Base-by-base conservation (phyloP, 306 rosid genomes). In the Pueraria montana region DNA sequence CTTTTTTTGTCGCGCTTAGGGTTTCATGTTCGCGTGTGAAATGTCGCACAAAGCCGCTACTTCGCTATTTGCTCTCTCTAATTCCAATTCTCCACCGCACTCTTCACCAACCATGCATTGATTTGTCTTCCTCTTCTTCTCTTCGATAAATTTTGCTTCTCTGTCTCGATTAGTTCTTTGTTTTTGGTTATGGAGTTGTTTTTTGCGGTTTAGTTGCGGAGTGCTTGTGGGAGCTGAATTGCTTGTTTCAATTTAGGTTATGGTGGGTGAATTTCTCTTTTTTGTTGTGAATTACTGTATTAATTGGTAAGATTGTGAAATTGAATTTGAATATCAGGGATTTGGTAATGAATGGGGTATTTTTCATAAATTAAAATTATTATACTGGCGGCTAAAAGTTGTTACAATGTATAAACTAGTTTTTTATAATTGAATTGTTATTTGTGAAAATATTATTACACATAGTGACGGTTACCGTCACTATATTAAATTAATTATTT, bases 1-100 rank as follows among this genome's bases (percentile, higher is more conserved):
- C 83, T 75, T 79, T 74, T 82, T 45, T 26, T 50, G 82, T 81
- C 27, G 76, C 86, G 85, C 85, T 81, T 92, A 94, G 97, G 98
- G 97, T 94, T 94, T 90, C 89, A 49, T 56, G 4, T 80, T 74
- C 32, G 3, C 32, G 32, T 27, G 53, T 72, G 74, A 16, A 8
- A 81, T 81, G 88, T 67, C 55, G 65, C 84, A 27, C 42, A 6
- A 64, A 23, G 9, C 30, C 23, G 13, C 52, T 65, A 24, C 23
- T 69, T 83, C 52, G 67, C 68, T 52, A 27, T 27, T 71, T 13
- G 16, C 21, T 2, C n/a, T 32, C 36, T 50, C 20, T 68, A 64
- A 43, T 80, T 76, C 77, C 61, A 62, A 59, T 14, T 9, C 63
- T 26, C 11, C 24, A 14, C 36, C 4, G 11, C 82, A 23, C 32